Evolutionary conservation across 2,329 filamentous ascomycete species (phyloP), one percentile per base, ranked within the genome.

Genomic region (Fusarium sp.): DNA sequence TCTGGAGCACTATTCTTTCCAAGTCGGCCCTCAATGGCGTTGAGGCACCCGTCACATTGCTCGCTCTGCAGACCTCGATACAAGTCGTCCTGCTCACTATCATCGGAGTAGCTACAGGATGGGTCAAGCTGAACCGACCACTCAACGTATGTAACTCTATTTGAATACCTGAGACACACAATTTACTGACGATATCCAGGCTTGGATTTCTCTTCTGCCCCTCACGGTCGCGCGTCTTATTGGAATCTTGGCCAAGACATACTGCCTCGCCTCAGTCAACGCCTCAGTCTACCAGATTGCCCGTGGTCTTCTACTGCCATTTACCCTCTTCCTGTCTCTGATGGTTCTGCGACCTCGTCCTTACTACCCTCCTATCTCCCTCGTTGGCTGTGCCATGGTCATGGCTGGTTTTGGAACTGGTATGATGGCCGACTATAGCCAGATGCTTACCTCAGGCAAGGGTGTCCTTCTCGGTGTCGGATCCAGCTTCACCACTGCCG

Each of bases 271-370:
- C 50, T 73, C 71, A 1, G 71, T 73, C 47, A 73, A 73, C 42
- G 71, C 71, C n/a, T 73, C 71, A 15, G 71, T 73, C 33, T 73
- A 73, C 60, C 71, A 73, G 46, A 73, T 73, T 57, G 71, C 71
- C 13, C 71, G 71, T 36, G 71, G 71, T 25, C 71, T 73, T 5
- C 65, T 73, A 15, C 60, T 73, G 15, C 71, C 71, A 4, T 73
- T 73, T 41, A 73, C 71, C 13, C 71, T 73, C 51, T 67, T 73
- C 50, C 59, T 73, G 25, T 73, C 71, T 45, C 64, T 73, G 17
- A 39, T 73, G 41, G 71, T 73, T 21, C 71, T 73, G 25, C 69
- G 71, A 49, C 71, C 71, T 51, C 69, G 71, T n/a, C 71, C 71
- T 40, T 73, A 69, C 55, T 73, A 73, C 62, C 71, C 71, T n/a